Evolutionary conservation across 495 filamentous ascomycete species (phyloP), one percentile per base, ranked within the genome.

Genomic region (Hypoxylon lienhwacheense): DNA sequence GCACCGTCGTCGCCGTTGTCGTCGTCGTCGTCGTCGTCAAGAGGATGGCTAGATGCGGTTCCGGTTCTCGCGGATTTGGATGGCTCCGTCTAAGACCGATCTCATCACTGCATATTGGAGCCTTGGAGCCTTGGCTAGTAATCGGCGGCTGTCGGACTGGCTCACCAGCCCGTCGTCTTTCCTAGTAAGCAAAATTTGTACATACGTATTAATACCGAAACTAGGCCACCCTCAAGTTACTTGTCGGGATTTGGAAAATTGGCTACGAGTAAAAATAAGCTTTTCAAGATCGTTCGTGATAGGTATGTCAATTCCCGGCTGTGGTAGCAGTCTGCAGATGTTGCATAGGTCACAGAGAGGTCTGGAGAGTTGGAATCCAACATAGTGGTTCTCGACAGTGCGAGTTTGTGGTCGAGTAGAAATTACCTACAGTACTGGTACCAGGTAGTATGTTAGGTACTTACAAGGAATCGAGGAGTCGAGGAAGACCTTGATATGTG

Each of bases 61-160:
- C 36, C 24, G 15, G 19, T 33, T 49, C 8, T 36, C 44, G 28
- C 28, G 14, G 20, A 14, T 16, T 24, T 22, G 16, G 19, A 14
- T 37, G 25, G 26, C 21, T 47, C 31, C 10, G 40, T 47, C 52
- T 41, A 16, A 51, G 41, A 55, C 42, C 55, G 37, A 45, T 51
- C 32, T 46, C 20, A 41, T 47, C 37, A 28, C 26, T 61, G 57
- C 51, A 55, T 47, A 37, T 37, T 52, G 28, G 51, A 33, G 57
- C n/a, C n/a, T n/a, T n/a, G n/a, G n/a, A n/a, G n/a, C n/a, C n/a
- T n/a, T n/a, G n/a, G n/a, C 51, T 61, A 55, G 51, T 61, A 61
- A 61, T 61, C 57, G 51, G 51, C 57, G 57, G 55, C 47, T 45
- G 40, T 28, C 36, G 31, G 40, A n/a, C 22, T 47, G 42, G 55